Evolutionary conservation across 2,329 filamentous ascomycete species (phyloP).

Genomic region (Neurospora sp.): DNA sequence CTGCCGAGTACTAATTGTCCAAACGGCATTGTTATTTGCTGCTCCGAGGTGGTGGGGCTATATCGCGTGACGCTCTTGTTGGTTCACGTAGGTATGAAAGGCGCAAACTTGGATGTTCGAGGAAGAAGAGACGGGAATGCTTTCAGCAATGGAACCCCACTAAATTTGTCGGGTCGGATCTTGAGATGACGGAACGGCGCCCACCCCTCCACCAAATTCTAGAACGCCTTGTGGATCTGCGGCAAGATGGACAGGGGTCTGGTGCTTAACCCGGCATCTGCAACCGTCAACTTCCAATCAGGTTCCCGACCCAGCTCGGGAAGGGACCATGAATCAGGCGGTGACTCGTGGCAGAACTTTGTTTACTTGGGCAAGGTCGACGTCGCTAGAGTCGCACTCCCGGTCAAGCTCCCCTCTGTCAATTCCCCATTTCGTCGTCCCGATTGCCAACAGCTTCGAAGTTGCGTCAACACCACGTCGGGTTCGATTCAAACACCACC

Average conservation of each 20-base stretch:
- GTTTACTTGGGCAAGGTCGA: neutral
- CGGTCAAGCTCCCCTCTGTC: neutral
- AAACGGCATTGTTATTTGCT: constrained; percentile 39
- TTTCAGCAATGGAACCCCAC: neutral
- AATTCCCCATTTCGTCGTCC: neutral
- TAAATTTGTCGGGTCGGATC: neutral
- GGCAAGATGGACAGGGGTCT: neutral
- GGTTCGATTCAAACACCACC: neutral
- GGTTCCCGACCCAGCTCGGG: neutral
- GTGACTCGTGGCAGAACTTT: neutral
- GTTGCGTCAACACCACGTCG: neutral
- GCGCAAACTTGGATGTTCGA: constrained; percentile 5
- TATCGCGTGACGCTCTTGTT: neutral
- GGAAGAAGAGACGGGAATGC: neutral
- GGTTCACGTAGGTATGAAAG: neutral
- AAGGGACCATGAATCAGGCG: neutral
- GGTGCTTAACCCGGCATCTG: neutral
- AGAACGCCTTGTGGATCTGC: neutral
- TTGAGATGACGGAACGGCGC: neutral
- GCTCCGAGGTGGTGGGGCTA: neutral
- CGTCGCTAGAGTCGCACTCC: neutral
- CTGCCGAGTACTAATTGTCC: constrained; percentile 84
- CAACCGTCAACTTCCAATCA: neutral
- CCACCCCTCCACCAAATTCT: neutral
- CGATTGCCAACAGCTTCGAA: neutral